Base-by-base conservation (phyloP, 495 filamentous ascomycete genomes). In the Bacidia gigantensis region DNA sequence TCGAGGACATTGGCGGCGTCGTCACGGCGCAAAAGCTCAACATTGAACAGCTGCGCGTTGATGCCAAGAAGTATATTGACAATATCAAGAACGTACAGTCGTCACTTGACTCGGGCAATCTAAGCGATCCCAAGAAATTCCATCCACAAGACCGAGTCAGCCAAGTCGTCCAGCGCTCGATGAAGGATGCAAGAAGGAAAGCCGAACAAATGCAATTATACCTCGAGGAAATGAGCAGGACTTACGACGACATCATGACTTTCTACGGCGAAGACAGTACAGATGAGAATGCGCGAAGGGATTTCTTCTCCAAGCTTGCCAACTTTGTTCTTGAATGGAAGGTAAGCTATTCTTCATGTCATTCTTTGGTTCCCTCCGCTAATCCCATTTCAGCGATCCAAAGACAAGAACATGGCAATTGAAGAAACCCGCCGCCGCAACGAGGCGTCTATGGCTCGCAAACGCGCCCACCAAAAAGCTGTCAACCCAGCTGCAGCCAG, bases 241-340 rank as follows among this genome's bases (percentile, higher is more conserved):
- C 84, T 3, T 97, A 89, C 68, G 86, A 96, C 57, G 88, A 96
- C 66, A 95, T 97, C 55, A 87, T 98, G 81, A 77, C 81, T 20
- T 96, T 96, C 70, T 98, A 94, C 63, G 92, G 92, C 52, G 92
- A 98, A 67, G 93, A 98, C 63, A 81, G 83, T 29, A 73, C 75
- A 14, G 93, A 98, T 63, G 92, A 98, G 26, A 92, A 86, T 63
- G 86, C 89, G n/a, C 79, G 90, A 50, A 78, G 93, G 55, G 90
- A 95, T 62, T 98, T 98, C 76, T 98, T 98, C 59, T 74, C 82
- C 46, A 97, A 97, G 71, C 76, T 98, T 58, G 88, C 89, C n/a
- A 66, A 76, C 20, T 98, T 98, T 72, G 79, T 98, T 56, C 69
- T 71, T 22, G 93, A 96, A 67, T 98, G 90, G 85, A 95, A 83